Conservation (phyloP, 257 asterid genomes). For the Lavandula angustifolia region DNA sequence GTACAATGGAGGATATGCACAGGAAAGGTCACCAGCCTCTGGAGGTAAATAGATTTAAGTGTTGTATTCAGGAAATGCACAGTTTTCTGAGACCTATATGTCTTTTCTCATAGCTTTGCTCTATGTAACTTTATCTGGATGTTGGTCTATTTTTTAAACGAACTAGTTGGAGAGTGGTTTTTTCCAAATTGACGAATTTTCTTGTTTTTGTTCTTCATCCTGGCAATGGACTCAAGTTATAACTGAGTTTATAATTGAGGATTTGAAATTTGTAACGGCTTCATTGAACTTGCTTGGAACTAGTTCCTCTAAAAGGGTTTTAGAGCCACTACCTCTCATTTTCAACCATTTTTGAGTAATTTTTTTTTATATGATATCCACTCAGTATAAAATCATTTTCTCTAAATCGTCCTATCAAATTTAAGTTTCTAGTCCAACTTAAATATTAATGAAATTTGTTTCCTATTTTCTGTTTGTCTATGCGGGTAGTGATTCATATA, state of each 20-base stretch:
- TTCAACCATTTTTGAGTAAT: neutral
- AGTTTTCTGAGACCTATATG: slow-evolving; percentile 13
- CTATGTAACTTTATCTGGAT: slow-evolving; percentile 14
- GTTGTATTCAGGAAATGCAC: slow-evolving; percentile 23
- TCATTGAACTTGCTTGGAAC: slow-evolving; percentile 3
- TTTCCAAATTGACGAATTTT: neutral
- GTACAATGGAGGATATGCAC: slow-evolving; percentile 92
- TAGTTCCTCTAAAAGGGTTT: slow-evolving; percentile 2
- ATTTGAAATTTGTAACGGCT: slow-evolving; percentile 5
- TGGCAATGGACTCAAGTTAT: slow-evolving; percentile 2
- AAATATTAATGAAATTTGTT: neutral
- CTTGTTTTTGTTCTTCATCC: slow-evolving; percentile 6
- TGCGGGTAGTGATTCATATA: neutral
- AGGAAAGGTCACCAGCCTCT: slow-evolving; percentile 79
- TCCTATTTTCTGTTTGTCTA: slow-evolving; percentile 21
- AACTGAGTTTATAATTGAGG: neutral
- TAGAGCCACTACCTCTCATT: neutral
- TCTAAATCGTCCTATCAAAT: slow-evolving; percentile 5
- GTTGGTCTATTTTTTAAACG: neutral
- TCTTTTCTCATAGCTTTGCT: slow-evolving; percentile 13
- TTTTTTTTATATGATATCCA: neutral
- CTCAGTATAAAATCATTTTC: neutral
- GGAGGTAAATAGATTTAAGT: slow-evolving; percentile 59
- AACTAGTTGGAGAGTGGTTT: neutral
- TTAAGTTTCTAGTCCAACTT: slow-evolving; percentile 6